Conservation (phyloP, 768 basidiomycete species). For the Calocybe gangraenosa region DNA sequence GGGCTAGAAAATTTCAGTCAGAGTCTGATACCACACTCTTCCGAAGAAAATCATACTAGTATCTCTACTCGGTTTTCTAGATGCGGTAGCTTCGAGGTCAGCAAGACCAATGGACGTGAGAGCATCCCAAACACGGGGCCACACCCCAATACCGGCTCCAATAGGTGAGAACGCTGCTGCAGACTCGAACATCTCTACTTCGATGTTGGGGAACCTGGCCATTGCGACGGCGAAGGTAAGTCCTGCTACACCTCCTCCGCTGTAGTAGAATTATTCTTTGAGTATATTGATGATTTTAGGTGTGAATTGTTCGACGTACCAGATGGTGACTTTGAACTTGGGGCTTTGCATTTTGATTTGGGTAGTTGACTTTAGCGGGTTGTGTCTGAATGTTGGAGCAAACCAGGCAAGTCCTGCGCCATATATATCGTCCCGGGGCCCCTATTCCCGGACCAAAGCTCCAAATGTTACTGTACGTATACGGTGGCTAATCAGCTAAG, state of each 20-base stretch:
- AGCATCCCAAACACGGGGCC: conserved; percentile 33
- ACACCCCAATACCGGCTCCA: conserved; percentile 18
- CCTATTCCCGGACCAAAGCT: too few relatives aligned
- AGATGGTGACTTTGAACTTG: conserved; percentile 9
- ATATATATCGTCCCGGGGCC: too few relatives aligned
- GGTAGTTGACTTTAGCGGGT: too few relatives aligned
- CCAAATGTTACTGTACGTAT: too few relatives aligned
- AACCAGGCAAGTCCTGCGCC: too few relatives aligned
- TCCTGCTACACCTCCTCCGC: conserved; percentile 17
- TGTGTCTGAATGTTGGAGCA: too few relatives aligned
- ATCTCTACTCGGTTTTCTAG: conserved; percentile 16
- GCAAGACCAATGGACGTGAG: conserved; percentile 35
- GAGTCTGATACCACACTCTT: neutral
- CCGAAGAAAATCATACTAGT: conserved; percentile 10
- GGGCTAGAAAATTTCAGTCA: conserved; percentile 9
- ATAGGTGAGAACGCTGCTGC: conserved; percentile 13
- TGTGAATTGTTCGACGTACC: conserved; percentile 1
- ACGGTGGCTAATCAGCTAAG: too few relatives aligned
- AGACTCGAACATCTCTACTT: conserved; percentile 16
- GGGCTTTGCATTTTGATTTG: neutral
- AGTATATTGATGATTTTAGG: too few relatives aligned
- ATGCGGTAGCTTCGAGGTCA: conserved; percentile 18
- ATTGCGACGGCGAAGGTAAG: conserved; percentile 17
- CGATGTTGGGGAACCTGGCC: conserved; percentile 10
- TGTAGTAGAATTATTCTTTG: neutral